These are phyloP conservation scores for Cryptosporidium ubiquitum DNA, from an alignment of 169 alveolate genomes.

Conservation along the genomic window DNA sequence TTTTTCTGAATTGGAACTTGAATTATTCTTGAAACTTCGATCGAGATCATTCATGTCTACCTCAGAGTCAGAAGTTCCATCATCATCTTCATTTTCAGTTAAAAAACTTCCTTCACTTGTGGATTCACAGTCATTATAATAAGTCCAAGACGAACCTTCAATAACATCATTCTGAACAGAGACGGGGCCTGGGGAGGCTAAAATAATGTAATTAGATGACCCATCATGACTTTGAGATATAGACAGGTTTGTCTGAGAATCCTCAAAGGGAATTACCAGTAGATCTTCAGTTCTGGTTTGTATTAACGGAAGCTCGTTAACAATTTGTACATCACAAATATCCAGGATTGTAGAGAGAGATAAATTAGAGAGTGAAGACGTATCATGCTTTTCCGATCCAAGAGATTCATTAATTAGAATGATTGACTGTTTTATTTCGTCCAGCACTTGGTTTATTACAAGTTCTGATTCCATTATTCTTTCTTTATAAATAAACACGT, in stretches of 20 bases:
- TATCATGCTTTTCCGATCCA: constrained; percentile 47
- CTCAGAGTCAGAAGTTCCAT: constrained; percentile 17
- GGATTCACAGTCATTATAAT: constrained; percentile 58
- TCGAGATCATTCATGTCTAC: background rate
- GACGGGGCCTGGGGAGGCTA: constrained; percentile 15
- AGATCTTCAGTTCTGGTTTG: constrained; percentile 17
- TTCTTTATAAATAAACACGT: background rate
- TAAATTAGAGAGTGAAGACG: constrained; percentile 28
- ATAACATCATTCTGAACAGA: constrained; percentile 6
- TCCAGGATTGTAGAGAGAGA: constrained; percentile 50
- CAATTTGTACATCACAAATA: constrained; percentile 43
- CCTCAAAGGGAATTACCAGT: constrained; percentile 39
- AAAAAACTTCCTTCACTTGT: constrained; percentile 71
- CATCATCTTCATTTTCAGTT: constrained; percentile 20
- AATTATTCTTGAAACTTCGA: background rate
- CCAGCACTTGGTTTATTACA: constrained; percentile 40
- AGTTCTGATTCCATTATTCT: constrained; percentile 42
- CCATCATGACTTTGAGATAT: background rate
- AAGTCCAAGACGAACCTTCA: constrained; percentile 3
- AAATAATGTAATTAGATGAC: constrained; percentile 22
- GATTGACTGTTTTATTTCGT: constrained; percentile 61
- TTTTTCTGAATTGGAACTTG: background rate
- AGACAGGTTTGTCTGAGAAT: background rate
- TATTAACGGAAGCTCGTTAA: constrained; percentile 59
- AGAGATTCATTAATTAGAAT: constrained; percentile 40